A percentile compares a stretch with the other conserved stretches of the same genome.
These are phyloP conservation scores for Piromyces finnis DNA, from an alignment of 192 early-diverging fungal genomes.

Conservation along the genomic window DNA sequence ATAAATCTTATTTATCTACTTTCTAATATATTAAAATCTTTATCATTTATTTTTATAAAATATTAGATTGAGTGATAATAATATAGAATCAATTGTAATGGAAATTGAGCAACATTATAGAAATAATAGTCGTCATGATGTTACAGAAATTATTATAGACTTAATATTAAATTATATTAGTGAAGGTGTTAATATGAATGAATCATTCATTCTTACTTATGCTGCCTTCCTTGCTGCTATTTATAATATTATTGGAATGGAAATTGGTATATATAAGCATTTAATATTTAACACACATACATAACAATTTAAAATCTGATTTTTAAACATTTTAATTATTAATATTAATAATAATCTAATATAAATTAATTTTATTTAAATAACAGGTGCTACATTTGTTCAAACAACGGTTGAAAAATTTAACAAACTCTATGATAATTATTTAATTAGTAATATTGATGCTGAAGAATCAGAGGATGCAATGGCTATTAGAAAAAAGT, in stretches of 20 bases:
- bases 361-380: too few relatives aligned
- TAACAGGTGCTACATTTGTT: slow-evolving; percentile 12
- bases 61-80: slow-evolving; percentile 60
- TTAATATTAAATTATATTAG: slow-evolving; percentile 58
- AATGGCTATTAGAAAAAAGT: slow-evolving; percentile 40
- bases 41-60: not conserved
- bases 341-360: too few relatives aligned
- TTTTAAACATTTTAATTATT: too few relatives aligned
- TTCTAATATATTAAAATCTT: too few relatives aligned
- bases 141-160: slow-evolving; percentile 66
- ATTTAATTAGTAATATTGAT: not conserved
- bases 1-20: too few relatives aligned
- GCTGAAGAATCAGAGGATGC: not conserved
- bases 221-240: slow-evolving; percentile 70
- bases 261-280: slow-evolving; percentile 27
- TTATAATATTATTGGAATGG: slow-evolving; percentile 63
- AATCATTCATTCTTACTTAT: slow-evolving; percentile 78
- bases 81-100: slow-evolving; percentile 70
- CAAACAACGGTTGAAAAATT: slow-evolving; percentile 12
- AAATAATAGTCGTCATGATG: slow-evolving; percentile 49
- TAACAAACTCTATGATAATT: not conserved
- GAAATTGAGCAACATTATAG: slow-evolving; percentile 64
- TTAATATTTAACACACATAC: too few relatives aligned
- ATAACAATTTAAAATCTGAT: too few relatives aligned
- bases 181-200: slow-evolving; percentile 69